A percentile compares a stretch with the other conserved stretches of the same genome.
Evolutionary conservation across 2,329 filamentous ascomycete genomes (phyloP).

Genomic region (Fusarium sp.): DNA sequence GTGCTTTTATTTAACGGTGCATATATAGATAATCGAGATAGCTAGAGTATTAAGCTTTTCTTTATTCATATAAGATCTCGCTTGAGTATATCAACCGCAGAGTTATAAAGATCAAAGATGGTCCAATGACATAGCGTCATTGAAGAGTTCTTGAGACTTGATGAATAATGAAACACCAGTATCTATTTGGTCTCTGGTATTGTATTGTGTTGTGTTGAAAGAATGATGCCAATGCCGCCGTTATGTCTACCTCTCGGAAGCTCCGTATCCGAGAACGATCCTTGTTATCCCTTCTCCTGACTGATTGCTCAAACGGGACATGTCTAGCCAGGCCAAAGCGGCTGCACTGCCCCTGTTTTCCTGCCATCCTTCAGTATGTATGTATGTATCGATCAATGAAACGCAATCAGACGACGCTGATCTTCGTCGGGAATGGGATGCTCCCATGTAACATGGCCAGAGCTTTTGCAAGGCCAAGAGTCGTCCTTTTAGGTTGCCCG

Average conservation of each 20-base stretch:
- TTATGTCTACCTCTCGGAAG: neutral
- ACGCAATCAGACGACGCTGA: slow-evolving; percentile 10
- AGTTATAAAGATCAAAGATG: neutral
- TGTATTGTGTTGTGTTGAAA: neutral
- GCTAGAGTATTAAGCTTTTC: neutral
- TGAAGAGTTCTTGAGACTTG: neutral
- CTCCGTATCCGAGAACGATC: neutral
- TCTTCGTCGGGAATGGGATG: slow-evolving; percentile 7
- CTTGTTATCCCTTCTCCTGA: neutral
- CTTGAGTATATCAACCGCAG: neutral
- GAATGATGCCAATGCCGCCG: neutral
- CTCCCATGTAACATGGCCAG: slow-evolving; percentile 9
- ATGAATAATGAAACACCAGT: neutral
- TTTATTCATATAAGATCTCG: neutral
- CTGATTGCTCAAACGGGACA: neutral
- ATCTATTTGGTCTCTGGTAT: neutral
- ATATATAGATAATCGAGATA: slow-evolving; percentile 7
- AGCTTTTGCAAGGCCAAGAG: neutral
- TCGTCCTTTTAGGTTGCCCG: neutral
- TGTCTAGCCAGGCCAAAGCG: neutral
- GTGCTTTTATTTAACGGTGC: neutral
- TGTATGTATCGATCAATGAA: slow-evolving; percentile 13
- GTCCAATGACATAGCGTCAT: neutral
- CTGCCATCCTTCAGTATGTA: neutral
- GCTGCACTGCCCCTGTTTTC: slow-evolving; percentile 8